phyloP scores from a whole-genome alignment of 805 yeast species.

The Wickerhamomyces silvicola region DNA sequence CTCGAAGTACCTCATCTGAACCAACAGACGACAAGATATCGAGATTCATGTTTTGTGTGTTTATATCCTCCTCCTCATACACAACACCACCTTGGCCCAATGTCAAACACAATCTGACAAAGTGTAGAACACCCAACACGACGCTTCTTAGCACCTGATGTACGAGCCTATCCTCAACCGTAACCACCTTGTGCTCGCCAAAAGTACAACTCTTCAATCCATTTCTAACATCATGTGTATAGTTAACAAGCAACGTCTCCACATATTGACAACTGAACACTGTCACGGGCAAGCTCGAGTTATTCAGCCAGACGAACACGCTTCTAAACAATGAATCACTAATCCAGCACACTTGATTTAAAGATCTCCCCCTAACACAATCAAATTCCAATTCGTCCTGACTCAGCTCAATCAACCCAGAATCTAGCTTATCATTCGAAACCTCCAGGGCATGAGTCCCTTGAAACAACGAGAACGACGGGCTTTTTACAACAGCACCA shows the following conservation, averaged over 20 bases:
- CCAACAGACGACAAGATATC: slow-evolving; percentile 29
- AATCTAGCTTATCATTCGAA: slow-evolving; percentile 65
- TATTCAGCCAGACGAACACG: slow-evolving; percentile 69
- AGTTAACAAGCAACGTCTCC: slow-evolving; percentile 45
- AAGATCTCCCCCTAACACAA: slow-evolving; percentile 29
- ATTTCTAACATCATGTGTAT: slow-evolving; percentile 20
- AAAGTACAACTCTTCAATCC: slow-evolving; percentile 9
- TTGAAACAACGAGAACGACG: slow-evolving; percentile 61
- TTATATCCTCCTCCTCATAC: slow-evolving; percentile 71
- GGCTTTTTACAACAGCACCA: slow-evolving; percentile 53
- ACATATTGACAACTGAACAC: slow-evolving; percentile 71
- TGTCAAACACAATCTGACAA: slow-evolving; percentile 40
- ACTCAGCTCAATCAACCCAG: slow-evolving; percentile 54
- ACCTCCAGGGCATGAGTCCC: slow-evolving; percentile 88
- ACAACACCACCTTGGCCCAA: slow-evolving; percentile 53
- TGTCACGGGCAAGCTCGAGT: slow-evolving; percentile 69
- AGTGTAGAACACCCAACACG: slow-evolving; percentile 46
- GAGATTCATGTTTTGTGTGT: slow-evolving; percentile 55
- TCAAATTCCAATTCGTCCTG: slow-evolving; percentile 42
- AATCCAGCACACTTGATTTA: slow-evolving; percentile 41
- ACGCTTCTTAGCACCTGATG: slow-evolving; percentile 47
- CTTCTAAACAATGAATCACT: slow-evolving; percentile 47
- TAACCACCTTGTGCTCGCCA: slow-evolving; percentile 1
- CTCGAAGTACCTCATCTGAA: slow-evolving; percentile 15
- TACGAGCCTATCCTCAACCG: slow-evolving; percentile 24